Percentiles rank a stretch among this genome's conserved stretches.
These are phyloP conservation scores for Exserohilum rostratum DNA, from an alignment of 2,329 filamentous ascomycete genomes.

Conservation along the genomic window DNA sequence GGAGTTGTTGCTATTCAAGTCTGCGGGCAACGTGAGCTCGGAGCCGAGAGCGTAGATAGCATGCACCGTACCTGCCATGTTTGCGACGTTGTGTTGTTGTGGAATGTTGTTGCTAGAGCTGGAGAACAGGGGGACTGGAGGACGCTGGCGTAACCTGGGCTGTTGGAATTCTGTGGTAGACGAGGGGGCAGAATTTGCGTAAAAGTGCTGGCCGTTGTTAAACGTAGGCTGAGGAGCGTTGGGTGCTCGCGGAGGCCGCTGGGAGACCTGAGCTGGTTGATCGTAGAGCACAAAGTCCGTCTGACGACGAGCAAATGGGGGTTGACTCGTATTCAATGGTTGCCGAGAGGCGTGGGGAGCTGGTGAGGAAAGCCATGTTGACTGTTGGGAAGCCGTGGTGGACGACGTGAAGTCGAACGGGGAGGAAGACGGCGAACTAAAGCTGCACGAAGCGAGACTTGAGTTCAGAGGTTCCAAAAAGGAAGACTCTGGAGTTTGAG, in stretches of 20 bases:
- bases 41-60: conserved; percentile 14
- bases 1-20: conserved; percentile 48
- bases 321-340: conserved; percentile 54
- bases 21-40: conserved; percentile 41
- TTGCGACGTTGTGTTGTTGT: conserved; percentile 47
- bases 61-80: conserved; percentile 48
- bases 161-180: conserved; percentile 65
- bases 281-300: conserved; percentile 83
- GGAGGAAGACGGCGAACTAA: conserved; percentile 61
- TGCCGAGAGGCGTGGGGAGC: conserved; percentile 58
- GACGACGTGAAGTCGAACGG: conserved; percentile 73
- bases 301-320: conserved; percentile 56
- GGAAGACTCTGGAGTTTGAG: conserved; percentile 48
- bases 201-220: conserved; percentile 66
- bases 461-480: conserved; percentile 66
- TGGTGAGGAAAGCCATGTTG: conserved; percentile 80
- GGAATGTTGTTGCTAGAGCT: conserved; percentile 62
- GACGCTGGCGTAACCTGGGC: conserved; percentile 61
- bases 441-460: conserved; percentile 66
- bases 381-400: conserved; percentile 77
- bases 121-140: conserved; percentile 74
- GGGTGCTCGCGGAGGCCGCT: conserved; percentile 57
- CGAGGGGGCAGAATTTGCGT: conserved; percentile 70
- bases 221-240: conserved; percentile 63
- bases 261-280: conserved; percentile 52